A percentile compares a stretch with the other conserved stretches of the same genome.
phyloP scores from a whole-genome alignment of 2,329 filamentous ascomycete genomes.

The Aspergillus jensenii region DNA sequence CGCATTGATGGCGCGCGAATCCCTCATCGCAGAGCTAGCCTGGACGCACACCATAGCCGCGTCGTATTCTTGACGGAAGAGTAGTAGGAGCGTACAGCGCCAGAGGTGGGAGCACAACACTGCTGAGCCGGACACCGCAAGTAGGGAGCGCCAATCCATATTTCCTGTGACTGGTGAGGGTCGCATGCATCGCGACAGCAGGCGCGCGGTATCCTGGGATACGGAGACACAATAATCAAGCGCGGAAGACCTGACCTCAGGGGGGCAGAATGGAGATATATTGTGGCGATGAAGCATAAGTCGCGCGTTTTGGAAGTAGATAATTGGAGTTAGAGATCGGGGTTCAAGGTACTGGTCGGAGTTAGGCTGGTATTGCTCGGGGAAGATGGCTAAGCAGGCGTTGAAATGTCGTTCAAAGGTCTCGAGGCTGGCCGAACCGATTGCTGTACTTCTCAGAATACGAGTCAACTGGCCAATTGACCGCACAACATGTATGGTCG shows the following conservation, averaged over 20 bases:
- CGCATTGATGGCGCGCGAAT: conserved; percentile 69
- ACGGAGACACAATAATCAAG: conserved; percentile 74
- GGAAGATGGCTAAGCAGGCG: conserved; percentile 72
- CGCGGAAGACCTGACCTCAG: conserved; percentile 66
- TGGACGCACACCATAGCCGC: conserved; percentile 72
- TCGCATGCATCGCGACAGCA: conserved; percentile 67
- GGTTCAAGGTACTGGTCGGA: conserved; percentile 70
- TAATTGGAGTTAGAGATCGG: conserved; percentile 70
- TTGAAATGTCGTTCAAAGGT: conserved; percentile 79
- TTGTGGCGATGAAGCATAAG: conserved; percentile 88
- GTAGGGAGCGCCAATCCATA: conserved; percentile 53
- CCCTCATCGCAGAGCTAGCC: conserved; percentile 68
- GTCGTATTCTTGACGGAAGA: conserved; percentile 71
- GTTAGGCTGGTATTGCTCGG: conserved; percentile 68
- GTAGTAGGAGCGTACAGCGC: conserved; percentile 77
- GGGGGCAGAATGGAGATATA: conserved; percentile 68
- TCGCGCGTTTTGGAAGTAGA: conserved; percentile 79
- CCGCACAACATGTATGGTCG: conserved; percentile 77
- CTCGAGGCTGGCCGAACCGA: conserved; percentile 68
- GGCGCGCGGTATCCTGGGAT: conserved; percentile 73
- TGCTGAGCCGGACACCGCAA: conserved; percentile 68
- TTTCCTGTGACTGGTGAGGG: conserved; percentile 27
- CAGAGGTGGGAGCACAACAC: conserved; percentile 82
- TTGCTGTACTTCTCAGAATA: conserved; percentile 65
- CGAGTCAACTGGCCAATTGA: conserved; percentile 73